Base-by-base conservation (phyloP, 345 rosid genomes). In the Crucihimalaya himalaica region DNA sequence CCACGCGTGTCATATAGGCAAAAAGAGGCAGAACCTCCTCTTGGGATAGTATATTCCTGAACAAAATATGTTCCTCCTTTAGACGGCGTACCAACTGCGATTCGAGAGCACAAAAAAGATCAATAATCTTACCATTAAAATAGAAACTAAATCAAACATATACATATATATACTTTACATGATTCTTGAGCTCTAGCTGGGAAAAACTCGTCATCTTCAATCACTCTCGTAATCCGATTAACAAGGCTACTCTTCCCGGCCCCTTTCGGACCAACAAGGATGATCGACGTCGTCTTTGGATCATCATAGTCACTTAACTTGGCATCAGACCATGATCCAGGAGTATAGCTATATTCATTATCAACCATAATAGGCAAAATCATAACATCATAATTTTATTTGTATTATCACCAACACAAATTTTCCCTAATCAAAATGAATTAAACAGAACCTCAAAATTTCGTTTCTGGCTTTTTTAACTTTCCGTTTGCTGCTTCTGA, bases 161-260 rank as follows among this genome's bases (percentile, higher is more conserved):
- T 29, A 63, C 32, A 57, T 3, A 15, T 5, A 39, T 29, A 63
- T 43, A 57, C 63, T 50, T 11, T 82, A 93, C 98, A 86, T 78
- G 98, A 88, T 68, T 88, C 84, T 84, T 93, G 98, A 60, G 97
- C 93, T 82, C 95, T 83, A 46, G 84, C 83, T 6, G 88, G 71
- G 13, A 87, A 80, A 59, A 84, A 86, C 65, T 78, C 71, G 66
- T 84, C 90, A 39, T 85, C 84, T 68, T 85, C 89, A 16, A 90
- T 79, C 40, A 81, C 87, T 74, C 67, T 90, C 51, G 93, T 83
- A 71, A 93, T 88, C 75, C 62, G 82, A 63, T 93, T 93, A 62
- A 93, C 61, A 63, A 90, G 95, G 40, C 93, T 86, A 84, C 97
- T 93, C 76, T 93, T 90, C 61, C 98, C 98, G 1, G 91, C 86